These are phyloP conservation scores for Lotus japonicus DNA, from an alignment of 306 rosid species.

Conservation along the genomic window DNA sequence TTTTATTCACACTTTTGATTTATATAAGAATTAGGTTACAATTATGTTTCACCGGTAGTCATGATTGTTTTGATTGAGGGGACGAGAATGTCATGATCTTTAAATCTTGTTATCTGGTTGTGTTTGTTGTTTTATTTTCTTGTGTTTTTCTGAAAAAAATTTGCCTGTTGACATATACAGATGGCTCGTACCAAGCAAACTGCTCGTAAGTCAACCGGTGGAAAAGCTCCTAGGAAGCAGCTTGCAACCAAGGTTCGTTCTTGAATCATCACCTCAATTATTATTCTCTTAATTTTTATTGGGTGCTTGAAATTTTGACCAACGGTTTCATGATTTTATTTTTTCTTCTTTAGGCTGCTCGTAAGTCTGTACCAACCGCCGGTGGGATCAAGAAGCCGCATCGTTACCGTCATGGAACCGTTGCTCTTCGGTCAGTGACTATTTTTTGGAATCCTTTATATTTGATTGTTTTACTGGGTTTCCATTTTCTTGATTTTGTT, in stretches of 20 bases:
- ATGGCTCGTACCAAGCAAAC: conserved; percentile 98
- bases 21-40: too few species aligned
- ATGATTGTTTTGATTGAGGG: too few species aligned
- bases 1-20: too few species aligned
- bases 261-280: background rate
- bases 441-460: too few species aligned
- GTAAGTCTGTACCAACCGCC: conserved; percentile 88
- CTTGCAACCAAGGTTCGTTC: conserved; percentile 72
- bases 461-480: background rate
- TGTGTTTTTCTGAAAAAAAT: background rate
- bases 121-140: too few species aligned
- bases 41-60: too few species aligned
- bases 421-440: conserved; percentile 62
- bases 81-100: background rate
- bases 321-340: too few species aligned
- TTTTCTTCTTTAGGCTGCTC: conserved; percentile 78
- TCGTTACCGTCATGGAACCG: conserved; percentile 84
- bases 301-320: background rate
- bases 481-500: rapidly evolving
- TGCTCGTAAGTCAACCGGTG: conserved; percentile 87
- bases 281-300: background rate
- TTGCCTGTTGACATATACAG: too few species aligned
- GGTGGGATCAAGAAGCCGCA: conserved; percentile 93
- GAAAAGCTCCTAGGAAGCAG: conserved; percentile 89
- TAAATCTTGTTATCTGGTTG: too few species aligned